Evolutionary conservation across 2,329 filamentous ascomycete species (phyloP).

Genomic region (Paecilomyces dactylethromorphus): DNA sequence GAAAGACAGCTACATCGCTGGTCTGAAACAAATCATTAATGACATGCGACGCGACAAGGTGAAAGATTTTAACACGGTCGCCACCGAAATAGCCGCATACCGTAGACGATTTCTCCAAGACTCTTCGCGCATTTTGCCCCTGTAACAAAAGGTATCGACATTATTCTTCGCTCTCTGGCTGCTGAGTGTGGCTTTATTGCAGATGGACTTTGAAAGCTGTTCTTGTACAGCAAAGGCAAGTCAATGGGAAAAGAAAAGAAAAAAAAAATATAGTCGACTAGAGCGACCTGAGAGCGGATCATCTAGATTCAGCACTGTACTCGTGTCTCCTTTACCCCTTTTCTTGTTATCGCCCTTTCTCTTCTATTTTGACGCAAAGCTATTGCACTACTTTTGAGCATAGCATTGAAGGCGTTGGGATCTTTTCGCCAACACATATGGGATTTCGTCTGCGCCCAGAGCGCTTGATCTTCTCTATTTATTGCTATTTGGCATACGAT

Average conservation of each 20-base stretch:
- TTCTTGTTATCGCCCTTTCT: neutral
- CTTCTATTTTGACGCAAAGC: neutral
- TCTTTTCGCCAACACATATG: neutral
- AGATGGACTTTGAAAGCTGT: neutral
- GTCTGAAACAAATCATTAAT: slow-evolving; percentile 44
- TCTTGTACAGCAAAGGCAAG: neutral
- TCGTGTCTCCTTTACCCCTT: neutral
- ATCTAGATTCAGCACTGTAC: slow-evolving; percentile 11
- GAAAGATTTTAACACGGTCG: slow-evolving; percentile 45
- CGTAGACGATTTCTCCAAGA: slow-evolving; percentile 45
- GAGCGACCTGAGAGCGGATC: slow-evolving; percentile 3
- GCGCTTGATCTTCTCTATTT: slow-evolving; percentile 1
- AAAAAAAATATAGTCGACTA: neutral
- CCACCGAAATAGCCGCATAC: slow-evolving; percentile 43
- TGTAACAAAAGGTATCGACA: slow-evolving; percentile 27
- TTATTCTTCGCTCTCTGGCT: neutral
- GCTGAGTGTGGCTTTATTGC: neutral
- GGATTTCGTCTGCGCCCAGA: neutral
- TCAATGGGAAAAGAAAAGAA: neutral
- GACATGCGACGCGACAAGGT: slow-evolving; percentile 43
- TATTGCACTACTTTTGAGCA: slow-evolving; percentile 5
- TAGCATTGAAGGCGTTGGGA: slow-evolving; percentile 1
- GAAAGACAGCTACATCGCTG: slow-evolving; percentile 37
- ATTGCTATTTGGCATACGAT: slow-evolving; percentile 1
- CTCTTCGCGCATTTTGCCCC: slow-evolving; percentile 37